A percentile compares a stretch with the other conserved stretches of the same genome.
These are phyloP conservation scores for Fragaria iinumae DNA, from an alignment of 306 rosid genomes.

Conservation along the genomic window DNA sequence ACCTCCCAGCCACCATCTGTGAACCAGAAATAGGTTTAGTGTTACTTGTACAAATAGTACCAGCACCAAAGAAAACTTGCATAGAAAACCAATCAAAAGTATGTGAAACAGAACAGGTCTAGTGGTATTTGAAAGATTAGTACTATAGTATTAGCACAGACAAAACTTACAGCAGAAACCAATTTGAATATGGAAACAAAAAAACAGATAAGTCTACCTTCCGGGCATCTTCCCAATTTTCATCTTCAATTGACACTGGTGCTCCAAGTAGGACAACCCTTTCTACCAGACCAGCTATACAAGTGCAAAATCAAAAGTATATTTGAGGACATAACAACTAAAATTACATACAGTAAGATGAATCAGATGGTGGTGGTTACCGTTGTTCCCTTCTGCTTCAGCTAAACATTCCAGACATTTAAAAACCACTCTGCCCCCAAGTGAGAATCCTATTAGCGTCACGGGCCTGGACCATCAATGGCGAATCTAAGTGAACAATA, in stretches of 20 bases:
- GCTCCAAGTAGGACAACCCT: conserved; percentile 71
- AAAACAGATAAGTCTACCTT: conserved; percentile 32
- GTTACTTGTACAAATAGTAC: neutral
- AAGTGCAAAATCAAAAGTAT: neutral
- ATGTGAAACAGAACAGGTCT: neutral
- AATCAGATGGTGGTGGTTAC: conserved; percentile 32
- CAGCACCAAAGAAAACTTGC: neutral
- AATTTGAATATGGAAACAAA: neutral
- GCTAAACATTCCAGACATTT: conserved; percentile 60
- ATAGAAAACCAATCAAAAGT: neutral
- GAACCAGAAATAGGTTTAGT: neutral
- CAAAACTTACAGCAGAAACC: neutral
- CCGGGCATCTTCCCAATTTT: conserved; percentile 56
- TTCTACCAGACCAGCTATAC: conserved; percentile 61
- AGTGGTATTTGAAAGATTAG: neutral
- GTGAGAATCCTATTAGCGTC: conserved; percentile 58
- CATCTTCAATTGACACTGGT: conserved; percentile 55
- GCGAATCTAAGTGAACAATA: conserved; percentile 26
- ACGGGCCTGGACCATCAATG: conserved; percentile 60
- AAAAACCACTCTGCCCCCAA: conserved; percentile 69
- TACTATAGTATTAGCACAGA: neutral
- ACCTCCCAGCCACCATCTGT: conserved; percentile 75
- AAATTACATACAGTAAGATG: conserved; percentile 8
- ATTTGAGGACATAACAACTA: neutral
- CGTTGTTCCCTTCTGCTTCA: conserved; percentile 46